Evolutionary conservation across 1,284 basidiomycete genomes (phyloP).

Genomic region (Cutaneotrichosporon spelunceum): DNA sequence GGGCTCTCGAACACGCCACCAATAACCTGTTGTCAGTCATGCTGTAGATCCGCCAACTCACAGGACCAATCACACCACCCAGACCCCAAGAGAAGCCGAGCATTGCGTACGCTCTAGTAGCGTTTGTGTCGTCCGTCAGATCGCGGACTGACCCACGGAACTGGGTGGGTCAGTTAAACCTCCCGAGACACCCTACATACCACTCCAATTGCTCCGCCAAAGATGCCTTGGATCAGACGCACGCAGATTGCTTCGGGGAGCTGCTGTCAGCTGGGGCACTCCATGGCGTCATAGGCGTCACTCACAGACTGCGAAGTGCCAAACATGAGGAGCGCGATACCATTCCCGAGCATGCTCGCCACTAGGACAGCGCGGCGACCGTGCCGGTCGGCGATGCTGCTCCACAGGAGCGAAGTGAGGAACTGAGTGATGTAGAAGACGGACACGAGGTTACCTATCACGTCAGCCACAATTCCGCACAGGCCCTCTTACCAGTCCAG

Average conservation of each 20-base stretch:
- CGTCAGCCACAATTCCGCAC: constrained; percentile 13
- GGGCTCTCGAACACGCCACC: constrained; percentile 84
- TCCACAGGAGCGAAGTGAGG: constrained; percentile 88
- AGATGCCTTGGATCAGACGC: constrained; percentile 89
- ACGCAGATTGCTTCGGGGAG: constrained; percentile 80
- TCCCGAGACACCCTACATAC: constrained; percentile 54
- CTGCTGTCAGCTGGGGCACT: constrained; percentile 78
- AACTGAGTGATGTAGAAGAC: constrained; percentile 62
- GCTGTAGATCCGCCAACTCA: constrained; percentile 14
- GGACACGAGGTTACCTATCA: constrained; percentile 51
- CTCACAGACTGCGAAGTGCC: constrained; percentile 70
- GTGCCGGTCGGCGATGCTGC: constrained; percentile 87
- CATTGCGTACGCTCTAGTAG: constrained; percentile 88
- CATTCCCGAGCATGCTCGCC: constrained; percentile 77
- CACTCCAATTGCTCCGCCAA: constrained; percentile 90
- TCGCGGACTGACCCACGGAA: constrained; percentile 75
- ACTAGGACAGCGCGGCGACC: constrained; percentile 81
- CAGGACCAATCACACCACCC: constrained; percentile 62
- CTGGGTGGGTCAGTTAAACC: constrained; percentile 25
- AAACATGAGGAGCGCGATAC: constrained; percentile 59
- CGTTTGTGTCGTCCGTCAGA: constrained; percentile 75
- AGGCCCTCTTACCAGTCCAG: constrained; percentile 43
- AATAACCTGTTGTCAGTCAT: constrained; percentile 56
- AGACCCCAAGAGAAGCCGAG: constrained; percentile 95
- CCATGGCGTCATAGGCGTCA: constrained; percentile 52